Conservation (phyloP, 495 filamentous ascomycete genomes). For the Paragyromitra xinjiangensis region DNA sequence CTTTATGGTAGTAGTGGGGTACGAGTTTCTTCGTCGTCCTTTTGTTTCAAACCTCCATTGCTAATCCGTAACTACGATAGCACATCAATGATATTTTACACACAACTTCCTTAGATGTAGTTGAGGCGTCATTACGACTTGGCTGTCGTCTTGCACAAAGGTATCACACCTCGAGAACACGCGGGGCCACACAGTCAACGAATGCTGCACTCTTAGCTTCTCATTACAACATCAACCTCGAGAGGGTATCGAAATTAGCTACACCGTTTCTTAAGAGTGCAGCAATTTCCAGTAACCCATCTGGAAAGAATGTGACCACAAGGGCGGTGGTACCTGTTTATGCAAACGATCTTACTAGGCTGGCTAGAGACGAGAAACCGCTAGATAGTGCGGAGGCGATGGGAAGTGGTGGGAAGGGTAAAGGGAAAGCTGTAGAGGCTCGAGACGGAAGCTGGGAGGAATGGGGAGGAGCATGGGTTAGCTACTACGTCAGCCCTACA, state of each 20-base stretch:
- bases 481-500: constrained; percentile 68
- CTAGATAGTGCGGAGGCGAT: constrained; percentile 62
- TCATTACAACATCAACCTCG: constrained; percentile 94
- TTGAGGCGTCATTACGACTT: constrained; percentile 77
- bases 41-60: neutral
- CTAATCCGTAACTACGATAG: constrained; percentile 52
- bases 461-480: constrained; percentile 71
- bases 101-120: constrained; percentile 79
- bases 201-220: constrained; percentile 77
- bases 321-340: constrained; percentile 65
- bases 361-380: constrained; percentile 67
- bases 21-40: constrained; percentile 22
- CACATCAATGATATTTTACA: constrained; percentile 88
- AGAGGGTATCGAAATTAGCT: constrained; percentile 82
- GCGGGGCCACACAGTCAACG: constrained; percentile 59
- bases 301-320: constrained; percentile 52
- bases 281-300: constrained; percentile 60
- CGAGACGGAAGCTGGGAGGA: constrained; percentile 66
- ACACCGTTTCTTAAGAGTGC: constrained; percentile 79
- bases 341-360: constrained; percentile 78
- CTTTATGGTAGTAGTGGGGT: constrained; percentile 86
- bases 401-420: constrained; percentile 55
- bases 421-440: constrained; percentile 49
- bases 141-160: constrained; percentile 85
- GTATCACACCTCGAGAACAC: constrained; percentile 87